A percentile compares a stretch with the other conserved stretches of the same genome.
Conservation (phyloP, 345 rosid genomes). For the Tarenaya hassleriana region DNA sequence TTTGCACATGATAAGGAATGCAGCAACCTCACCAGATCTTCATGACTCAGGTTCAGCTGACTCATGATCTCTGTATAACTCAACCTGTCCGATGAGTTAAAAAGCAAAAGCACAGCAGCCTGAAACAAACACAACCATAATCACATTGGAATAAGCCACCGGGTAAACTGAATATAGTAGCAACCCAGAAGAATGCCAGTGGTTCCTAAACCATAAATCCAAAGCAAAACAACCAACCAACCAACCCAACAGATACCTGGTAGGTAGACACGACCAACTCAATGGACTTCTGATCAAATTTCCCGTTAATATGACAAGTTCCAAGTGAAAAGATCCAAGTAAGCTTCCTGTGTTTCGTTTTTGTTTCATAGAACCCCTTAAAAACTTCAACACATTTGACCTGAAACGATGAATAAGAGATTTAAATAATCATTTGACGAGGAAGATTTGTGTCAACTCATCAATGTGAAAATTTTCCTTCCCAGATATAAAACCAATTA, state of each 20-base stretch:
- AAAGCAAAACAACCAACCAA: not conserved
- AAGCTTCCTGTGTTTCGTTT: conserved; percentile 50
- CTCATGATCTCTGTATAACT: conserved; percentile 75
- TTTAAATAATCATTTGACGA: not conserved
- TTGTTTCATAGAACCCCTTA: conserved; percentile 47
- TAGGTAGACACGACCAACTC: conserved; percentile 54
- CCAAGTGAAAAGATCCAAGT: conserved; percentile 68
- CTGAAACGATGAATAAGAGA: conserved; percentile 31
- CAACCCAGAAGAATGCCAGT: not conserved
- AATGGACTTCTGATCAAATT: conserved; percentile 49
- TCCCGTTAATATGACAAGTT: conserved; percentile 52
- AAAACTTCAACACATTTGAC: conserved; percentile 63
- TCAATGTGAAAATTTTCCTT: not conserved
- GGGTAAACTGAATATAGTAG: not conserved
- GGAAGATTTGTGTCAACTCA: not conserved
- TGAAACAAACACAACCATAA: too few species aligned
- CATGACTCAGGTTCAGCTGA: conserved; percentile 76
- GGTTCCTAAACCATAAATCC: not conserved
- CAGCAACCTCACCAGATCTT: conserved; percentile 79
- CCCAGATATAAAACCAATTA: not conserved
- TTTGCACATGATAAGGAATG: conserved; percentile 85
- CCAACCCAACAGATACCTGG: conserved; percentile 51
- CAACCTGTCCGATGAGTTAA: conserved; percentile 71
- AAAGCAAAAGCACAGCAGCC: conserved; percentile 85
- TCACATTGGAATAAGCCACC: conserved; percentile 6